A percentile compares a stretch with the other conserved stretches of the same genome.
phyloP scores from a whole-genome alignment of 805 yeast genomes.

The Suhomyces xylopsoci region DNA sequence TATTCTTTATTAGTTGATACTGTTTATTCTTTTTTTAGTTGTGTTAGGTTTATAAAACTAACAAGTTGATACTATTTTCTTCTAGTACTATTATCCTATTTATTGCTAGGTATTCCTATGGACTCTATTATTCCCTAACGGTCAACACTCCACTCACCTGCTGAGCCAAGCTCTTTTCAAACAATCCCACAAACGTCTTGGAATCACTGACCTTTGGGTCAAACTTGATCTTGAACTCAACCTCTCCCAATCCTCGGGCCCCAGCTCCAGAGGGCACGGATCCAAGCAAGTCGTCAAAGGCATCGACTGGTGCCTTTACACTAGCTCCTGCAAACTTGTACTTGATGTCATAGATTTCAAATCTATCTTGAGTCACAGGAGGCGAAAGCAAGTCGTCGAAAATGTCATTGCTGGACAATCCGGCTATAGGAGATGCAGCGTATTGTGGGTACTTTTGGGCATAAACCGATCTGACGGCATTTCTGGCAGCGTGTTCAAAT shows the following conservation, averaged over 20 bases:
- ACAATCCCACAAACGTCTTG: slow-evolving; percentile 31
- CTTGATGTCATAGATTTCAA: slow-evolving; percentile 28
- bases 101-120: no score
- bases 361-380: slow-evolving; percentile 33
- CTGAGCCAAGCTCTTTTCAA: slow-evolving; percentile 31
- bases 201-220: slow-evolving; percentile 34
- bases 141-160: slow-evolving; percentile 1
- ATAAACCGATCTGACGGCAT: slow-evolving; percentile 29
- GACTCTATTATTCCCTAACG: background rate
- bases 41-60: no score
- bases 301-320: slow-evolving; percentile 7
- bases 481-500: slow-evolving; percentile 28
- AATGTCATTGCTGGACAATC: slow-evolving; percentile 20
- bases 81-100: no score
- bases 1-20: no score
- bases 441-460: slow-evolving; percentile 36
- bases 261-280: slow-evolving; percentile 9
- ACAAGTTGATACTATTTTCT: no score
- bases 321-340: slow-evolving; percentile 21
- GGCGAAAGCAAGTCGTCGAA: slow-evolving; percentile 40
- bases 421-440: slow-evolving; percentile 29
- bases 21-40: no score
- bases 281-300: slow-evolving; percentile 37
- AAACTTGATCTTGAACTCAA: slow-evolving; percentile 33
- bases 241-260: slow-evolving; percentile 18